These are phyloP conservation scores for Bipolaris cookei DNA, from an alignment of 2,329 filamentous ascomycete species.

Conservation along the genomic window DNA sequence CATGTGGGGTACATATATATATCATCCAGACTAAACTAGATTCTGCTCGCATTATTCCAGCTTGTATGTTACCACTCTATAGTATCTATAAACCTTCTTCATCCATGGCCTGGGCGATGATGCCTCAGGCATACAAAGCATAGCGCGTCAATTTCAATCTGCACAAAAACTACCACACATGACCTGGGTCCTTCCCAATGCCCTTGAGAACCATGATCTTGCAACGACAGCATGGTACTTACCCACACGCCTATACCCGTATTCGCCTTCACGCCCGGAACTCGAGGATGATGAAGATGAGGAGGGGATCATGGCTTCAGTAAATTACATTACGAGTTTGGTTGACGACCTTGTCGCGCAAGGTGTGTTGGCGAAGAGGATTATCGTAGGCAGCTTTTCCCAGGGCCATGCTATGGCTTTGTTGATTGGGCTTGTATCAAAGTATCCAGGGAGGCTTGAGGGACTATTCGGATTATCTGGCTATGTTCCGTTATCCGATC, in stretches of 20 bases:
- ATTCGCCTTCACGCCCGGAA: conserved; percentile 50
- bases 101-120: conserved; percentile 57
- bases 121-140: conserved; percentile 53
- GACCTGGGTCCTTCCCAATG: conserved; percentile 60
- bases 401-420: conserved; percentile 57
- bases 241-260: conserved; percentile 51
- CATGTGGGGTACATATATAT: conserved; percentile 22
- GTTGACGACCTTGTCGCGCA: conserved; percentile 52
- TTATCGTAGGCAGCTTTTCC: conserved; percentile 57
- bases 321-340: conserved; percentile 51
- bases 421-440: conserved; percentile 52
- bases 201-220: conserved; percentile 55
- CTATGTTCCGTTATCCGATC: conserved; percentile 54
- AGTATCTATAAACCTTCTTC: conserved; percentile 29
- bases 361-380: conserved; percentile 52
- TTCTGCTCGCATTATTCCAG: too few relatives aligned
- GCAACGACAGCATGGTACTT: conserved; percentile 57
- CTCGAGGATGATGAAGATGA: conserved; percentile 57
- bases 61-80: too few relatives aligned
- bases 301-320: conserved; percentile 50
- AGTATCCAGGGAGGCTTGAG: conserved; percentile 51
- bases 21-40: neutral
- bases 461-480: conserved; percentile 55
- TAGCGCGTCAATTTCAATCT: conserved; percentile 57
- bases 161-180: conserved; percentile 57